Conservation (phyloP, 495 filamentous ascomycete species). For the Rostrohypoxylon terebratum region DNA sequence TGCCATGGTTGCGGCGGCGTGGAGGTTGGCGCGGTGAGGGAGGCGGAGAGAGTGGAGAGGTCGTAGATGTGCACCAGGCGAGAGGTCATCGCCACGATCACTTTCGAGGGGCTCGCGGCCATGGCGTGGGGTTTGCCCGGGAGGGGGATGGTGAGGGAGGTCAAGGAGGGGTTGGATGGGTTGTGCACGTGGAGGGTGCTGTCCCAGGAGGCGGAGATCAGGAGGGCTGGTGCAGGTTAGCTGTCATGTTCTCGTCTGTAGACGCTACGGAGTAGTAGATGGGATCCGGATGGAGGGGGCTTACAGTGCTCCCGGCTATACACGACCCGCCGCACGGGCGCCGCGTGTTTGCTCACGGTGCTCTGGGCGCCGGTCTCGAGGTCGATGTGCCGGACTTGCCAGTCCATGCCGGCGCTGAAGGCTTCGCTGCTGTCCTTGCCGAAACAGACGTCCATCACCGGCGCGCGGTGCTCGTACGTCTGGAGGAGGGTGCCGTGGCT, state of each 20-base stretch:
- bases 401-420: conserved; percentile 86
- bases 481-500: conserved; percentile 68
- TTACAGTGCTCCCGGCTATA: conserved; percentile 79
- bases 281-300: conserved; percentile 27
- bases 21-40: conserved; percentile 59
- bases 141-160: conserved; percentile 70
- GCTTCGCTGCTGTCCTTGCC: conserved; percentile 82
- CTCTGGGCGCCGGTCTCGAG: conserved; percentile 76
- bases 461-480: conserved; percentile 84
- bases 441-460: conserved; percentile 92
- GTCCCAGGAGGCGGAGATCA: conserved; percentile 96
- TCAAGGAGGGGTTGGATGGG: conserved; percentile 56
- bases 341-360: conserved; percentile 79
- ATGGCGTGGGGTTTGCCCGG: conserved; percentile 90
- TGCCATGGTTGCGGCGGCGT: conserved; percentile 83
- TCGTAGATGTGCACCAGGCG: conserved; percentile 94
- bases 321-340: conserved; percentile 82
- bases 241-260: not conserved
- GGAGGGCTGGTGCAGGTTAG: conserved; percentile 58
- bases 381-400: conserved; percentile 84
- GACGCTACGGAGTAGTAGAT: too few species aligned
- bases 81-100: conserved; percentile 96
- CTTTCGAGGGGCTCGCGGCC: conserved; percentile 80
- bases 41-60: conserved; percentile 71
- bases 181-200: conserved; percentile 86